phyloP scores from a whole-genome alignment of 306 rosid species.

The Lablab purpureus region DNA sequence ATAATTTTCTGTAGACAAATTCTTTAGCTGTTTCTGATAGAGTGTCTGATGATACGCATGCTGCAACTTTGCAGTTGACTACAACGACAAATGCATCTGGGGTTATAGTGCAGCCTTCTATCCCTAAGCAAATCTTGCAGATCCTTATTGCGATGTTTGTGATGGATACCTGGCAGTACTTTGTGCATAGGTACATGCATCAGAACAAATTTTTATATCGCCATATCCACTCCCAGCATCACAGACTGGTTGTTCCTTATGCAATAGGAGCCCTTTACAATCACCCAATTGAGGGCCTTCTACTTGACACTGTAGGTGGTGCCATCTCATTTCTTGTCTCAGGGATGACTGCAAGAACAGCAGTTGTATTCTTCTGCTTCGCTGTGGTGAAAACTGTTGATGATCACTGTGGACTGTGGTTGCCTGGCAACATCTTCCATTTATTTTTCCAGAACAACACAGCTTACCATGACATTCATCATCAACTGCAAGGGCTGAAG shows the following conservation, averaged over 20 bases:
- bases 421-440: slow-evolving; percentile 85
- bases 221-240: slow-evolving; percentile 90
- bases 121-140: slow-evolving; percentile 62
- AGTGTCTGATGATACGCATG: slow-evolving; percentile 9
- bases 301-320: slow-evolving; percentile 88
- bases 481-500: slow-evolving; percentile 86
- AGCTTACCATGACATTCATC: slow-evolving; percentile 95
- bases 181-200: slow-evolving; percentile 91
- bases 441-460: slow-evolving; percentile 80
- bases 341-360: slow-evolving; percentile 86
- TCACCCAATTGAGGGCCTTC: slow-evolving; percentile 88
- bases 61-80: slow-evolving; percentile 63
- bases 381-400: slow-evolving; percentile 85
- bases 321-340: slow-evolving; percentile 81
- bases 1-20: slow-evolving; percentile 12
- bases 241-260: slow-evolving; percentile 79
- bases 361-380: slow-evolving; percentile 81
- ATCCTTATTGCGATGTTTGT: slow-evolving; percentile 79
- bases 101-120: slow-evolving; percentile 62
- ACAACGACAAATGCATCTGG: slow-evolving; percentile 55
- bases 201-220: slow-evolving; percentile 87
- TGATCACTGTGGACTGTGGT: slow-evolving; percentile 91
- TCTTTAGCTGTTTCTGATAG: neutral
- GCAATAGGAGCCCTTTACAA: slow-evolving; percentile 94
- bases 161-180: slow-evolving; percentile 95